Conservation (phyloP, 805 yeast species). For the Metschnikowia picachoensis region DNA sequence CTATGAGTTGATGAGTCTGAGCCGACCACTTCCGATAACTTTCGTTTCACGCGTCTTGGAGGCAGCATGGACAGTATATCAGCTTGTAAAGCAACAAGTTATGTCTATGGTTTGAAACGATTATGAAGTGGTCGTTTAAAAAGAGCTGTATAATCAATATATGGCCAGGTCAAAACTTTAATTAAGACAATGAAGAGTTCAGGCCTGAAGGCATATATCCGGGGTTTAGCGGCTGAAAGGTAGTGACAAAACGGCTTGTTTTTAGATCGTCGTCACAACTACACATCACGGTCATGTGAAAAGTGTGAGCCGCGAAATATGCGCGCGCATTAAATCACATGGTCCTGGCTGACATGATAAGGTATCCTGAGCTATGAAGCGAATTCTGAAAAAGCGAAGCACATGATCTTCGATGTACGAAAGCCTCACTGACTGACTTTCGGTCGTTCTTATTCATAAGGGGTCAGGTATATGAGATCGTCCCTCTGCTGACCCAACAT, state of each 20-base stretch:
- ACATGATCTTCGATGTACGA: not conserved
- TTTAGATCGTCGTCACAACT: not conserved
- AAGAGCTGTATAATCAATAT: not conserved
- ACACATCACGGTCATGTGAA: conserved; percentile 8
- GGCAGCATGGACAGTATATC: conserved; percentile 5
- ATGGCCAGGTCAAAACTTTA: not conserved
- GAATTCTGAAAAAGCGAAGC: not conserved
- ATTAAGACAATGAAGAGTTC: not conserved
- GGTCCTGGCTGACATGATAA: not conserved
- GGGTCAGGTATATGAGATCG: too few species aligned
- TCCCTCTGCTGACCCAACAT: too few species aligned
- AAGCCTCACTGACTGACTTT: not conserved
- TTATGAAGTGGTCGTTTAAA: not conserved
- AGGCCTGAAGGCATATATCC: not conserved
- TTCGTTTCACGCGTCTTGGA: conserved; percentile 12
- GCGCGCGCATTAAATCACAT: conserved; percentile 1
- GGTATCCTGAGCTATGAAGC: not conserved
- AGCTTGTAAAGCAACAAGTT: too few species aligned
- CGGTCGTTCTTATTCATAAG: not conserved
- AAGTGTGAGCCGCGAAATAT: not conserved
- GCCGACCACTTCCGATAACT: conserved; percentile 8
- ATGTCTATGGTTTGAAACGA: too few species aligned
- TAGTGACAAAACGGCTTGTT: too few species aligned
- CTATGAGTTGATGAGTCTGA: conserved; percentile 4
- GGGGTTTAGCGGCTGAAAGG: too few species aligned